These are phyloP conservation scores for Quercus engelmannii DNA, from an alignment of 306 rosid species.

Conservation along the genomic window DNA sequence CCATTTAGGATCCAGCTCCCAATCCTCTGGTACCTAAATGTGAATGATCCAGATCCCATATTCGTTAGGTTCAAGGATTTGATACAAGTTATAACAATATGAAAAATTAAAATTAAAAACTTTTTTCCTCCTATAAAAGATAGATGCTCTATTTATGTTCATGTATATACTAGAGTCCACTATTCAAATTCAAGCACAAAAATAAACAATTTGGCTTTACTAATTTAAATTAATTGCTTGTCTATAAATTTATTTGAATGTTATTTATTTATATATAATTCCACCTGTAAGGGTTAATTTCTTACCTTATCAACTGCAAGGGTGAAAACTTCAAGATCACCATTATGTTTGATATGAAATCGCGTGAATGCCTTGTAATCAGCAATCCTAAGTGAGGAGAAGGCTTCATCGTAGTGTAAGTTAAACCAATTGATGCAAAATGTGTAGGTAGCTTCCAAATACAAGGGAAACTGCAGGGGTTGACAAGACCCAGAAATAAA, in stretches of 20 bases:
- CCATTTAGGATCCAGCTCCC: slow-evolving; percentile 54
- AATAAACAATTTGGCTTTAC: no score
- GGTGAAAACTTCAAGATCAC: slow-evolving; percentile 91
- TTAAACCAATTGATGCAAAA: slow-evolving; percentile 93
- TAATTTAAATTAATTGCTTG: no score
- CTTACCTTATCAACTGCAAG: slow-evolving; percentile 85
- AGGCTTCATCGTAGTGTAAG: slow-evolving; percentile 93
- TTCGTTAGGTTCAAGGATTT: no score
- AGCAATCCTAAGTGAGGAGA: slow-evolving; percentile 93
- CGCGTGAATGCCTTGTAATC: slow-evolving; percentile 87
- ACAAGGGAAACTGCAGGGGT: slow-evolving; percentile 92
- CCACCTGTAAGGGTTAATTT: not conserved
- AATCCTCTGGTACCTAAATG: slow-evolving; percentile 46
- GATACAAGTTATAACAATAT: no score
- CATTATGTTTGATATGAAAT: slow-evolving; percentile 61
- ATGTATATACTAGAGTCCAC: no score
- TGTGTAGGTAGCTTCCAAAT: slow-evolving; percentile 85
- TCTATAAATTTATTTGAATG: no score
- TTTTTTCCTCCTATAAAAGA: no score
- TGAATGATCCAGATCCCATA: not conserved
- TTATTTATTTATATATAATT: no score
- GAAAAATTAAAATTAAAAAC: no score
- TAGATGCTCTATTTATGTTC: no score
- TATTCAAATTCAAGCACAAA: no score
- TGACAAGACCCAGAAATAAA: slow-evolving; percentile 87